Evolutionary conservation across 225 moss, liverwort and hornwort species (phyloP).

Genomic region (Polytrichum formosum): DNA sequence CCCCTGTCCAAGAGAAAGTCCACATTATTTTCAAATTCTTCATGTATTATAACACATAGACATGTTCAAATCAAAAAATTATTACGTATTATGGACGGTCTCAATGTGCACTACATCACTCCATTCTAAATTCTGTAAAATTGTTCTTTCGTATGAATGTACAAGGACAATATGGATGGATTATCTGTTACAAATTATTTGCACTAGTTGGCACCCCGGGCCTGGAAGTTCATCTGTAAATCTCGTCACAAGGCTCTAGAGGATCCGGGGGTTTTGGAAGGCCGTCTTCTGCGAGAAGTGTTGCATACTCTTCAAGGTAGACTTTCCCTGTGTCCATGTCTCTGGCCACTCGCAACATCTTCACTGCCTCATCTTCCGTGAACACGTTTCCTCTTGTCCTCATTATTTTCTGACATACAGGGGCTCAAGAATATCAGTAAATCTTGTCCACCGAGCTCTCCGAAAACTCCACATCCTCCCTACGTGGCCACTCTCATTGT

Average conservation of each 20-base stretch:
- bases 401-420: constrained; percentile 50
- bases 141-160: too few relatives aligned
- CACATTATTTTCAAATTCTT: too few relatives aligned
- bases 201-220: too few relatives aligned
- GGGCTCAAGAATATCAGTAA: not conserved
- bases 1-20: too few relatives aligned
- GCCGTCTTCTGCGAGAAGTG: constrained; percentile 55
- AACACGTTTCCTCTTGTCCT: constrained; percentile 57
- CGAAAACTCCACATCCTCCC: not conserved
- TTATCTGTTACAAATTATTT: too few relatives aligned
- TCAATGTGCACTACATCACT: too few relatives aligned
- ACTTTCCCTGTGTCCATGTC: constrained; percentile 67
- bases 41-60: too few relatives aligned
- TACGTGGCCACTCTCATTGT: not conserved
- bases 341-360: constrained; percentile 48
- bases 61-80: too few relatives aligned
- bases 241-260: constrained; percentile 34
- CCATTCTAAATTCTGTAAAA: too few relatives aligned
- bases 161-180: too few relatives aligned
- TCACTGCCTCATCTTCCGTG: constrained; percentile 65
- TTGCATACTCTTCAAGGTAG: constrained; percentile 60
- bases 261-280: constrained; percentile 61
- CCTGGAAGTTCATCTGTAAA: constrained; percentile 8
- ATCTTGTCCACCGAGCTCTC: not conserved
- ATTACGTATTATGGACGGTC: too few relatives aligned